Evolutionary conservation across 176 grass and related monocot genomes (phyloP), one percentile per base, ranked within the genome.

Genomic region (Thalia dealbata): DNA sequence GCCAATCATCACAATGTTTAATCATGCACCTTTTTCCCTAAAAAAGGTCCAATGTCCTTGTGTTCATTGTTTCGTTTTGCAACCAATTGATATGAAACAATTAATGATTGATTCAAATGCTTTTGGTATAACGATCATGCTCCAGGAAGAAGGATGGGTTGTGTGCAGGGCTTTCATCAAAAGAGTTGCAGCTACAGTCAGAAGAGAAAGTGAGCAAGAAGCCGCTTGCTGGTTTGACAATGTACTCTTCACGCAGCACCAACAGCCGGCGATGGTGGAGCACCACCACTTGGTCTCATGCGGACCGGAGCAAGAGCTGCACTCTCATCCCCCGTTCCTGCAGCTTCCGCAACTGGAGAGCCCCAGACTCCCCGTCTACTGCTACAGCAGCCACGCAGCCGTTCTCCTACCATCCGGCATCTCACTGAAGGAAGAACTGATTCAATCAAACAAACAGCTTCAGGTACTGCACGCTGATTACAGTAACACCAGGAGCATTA

Each of bases 111-210:
- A 38, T 38, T 38, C 32, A 38, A 4, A 38, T 55, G 25, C 6
- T 30, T 6, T 24, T 10, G 23, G 10, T 22, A 10, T 61, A 7
- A 24, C 23, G 2, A 23, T 6, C 18, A 10, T 61, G 58, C 25
- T 61, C 10, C 62, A 96, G 92, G 92, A 96, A 32, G 92, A 96
- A 81, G 92, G 92, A 78, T 96, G 92, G 92, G 92, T 84, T 76
- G 84, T 96, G 7, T 96, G 92, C 63, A 89, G 82, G 77, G 92
- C 79, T 59, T 96, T 96, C 84, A 91, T 86, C 79, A 96, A 96
- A 56, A 70, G 86, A 70, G 73, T 89, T 14, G 66, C 92, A 2
- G 64, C 83, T 3, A n/a, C n/a, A n/a, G 76, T 83, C 26, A 85
- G 73, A 46, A 82, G 79, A 81, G 61, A 81, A 75, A 73, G 67